Evolutionary conservation across 495 filamentous ascomycete species (phyloP).

Genomic region (Lepraria neglecta): DNA sequence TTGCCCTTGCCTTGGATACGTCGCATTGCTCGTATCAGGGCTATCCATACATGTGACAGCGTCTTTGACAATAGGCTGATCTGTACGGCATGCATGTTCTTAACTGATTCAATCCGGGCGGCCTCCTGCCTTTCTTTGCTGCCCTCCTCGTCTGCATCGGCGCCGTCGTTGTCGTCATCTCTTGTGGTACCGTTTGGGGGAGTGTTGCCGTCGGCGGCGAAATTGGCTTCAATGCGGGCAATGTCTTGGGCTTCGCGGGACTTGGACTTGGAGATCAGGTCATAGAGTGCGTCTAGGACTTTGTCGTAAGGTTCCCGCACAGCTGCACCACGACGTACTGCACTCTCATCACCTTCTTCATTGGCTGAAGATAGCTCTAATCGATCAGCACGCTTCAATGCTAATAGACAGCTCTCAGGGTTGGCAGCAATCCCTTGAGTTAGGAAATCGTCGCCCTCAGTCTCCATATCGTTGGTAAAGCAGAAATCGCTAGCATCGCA

Average conservation of each 20-base stretch:
- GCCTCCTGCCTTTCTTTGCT: slow-evolving; percentile 51
- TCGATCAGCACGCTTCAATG: slow-evolving; percentile 82
- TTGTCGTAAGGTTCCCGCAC: slow-evolving; percentile 78
- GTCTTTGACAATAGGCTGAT: slow-evolving; percentile 66
- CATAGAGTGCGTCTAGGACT: slow-evolving; percentile 77
- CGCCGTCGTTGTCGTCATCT: slow-evolving; percentile 60
- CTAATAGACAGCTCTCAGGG: slow-evolving; percentile 83
- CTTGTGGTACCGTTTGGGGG: slow-evolving; percentile 41
- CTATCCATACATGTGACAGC: slow-evolving; percentile 89
- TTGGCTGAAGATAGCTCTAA: slow-evolving; percentile 64
- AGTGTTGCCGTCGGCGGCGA: slow-evolving; percentile 33
- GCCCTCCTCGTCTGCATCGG: slow-evolving; percentile 51
- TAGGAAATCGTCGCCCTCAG: slow-evolving; percentile 70
- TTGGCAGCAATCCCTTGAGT: slow-evolving; percentile 78
- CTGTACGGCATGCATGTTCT: slow-evolving; percentile 63
- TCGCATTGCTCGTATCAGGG: slow-evolving; percentile 85
- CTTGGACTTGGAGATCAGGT: slow-evolving; percentile 64
- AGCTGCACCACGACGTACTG: slow-evolving; percentile 59
- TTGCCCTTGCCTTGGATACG: slow-evolving; percentile 90
- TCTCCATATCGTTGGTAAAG: slow-evolving; percentile 64
- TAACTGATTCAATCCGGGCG: slow-evolving; percentile 62
- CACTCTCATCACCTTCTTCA: slow-evolving; percentile 60
- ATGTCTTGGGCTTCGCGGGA: slow-evolving; percentile 65
- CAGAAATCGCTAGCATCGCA: slow-evolving; percentile 92
- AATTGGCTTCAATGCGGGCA: slow-evolving; percentile 60